These are phyloP conservation scores for Zalerion maritima DNA, from an alignment of 495 filamentous ascomycete species.

Conservation along the genomic window DNA sequence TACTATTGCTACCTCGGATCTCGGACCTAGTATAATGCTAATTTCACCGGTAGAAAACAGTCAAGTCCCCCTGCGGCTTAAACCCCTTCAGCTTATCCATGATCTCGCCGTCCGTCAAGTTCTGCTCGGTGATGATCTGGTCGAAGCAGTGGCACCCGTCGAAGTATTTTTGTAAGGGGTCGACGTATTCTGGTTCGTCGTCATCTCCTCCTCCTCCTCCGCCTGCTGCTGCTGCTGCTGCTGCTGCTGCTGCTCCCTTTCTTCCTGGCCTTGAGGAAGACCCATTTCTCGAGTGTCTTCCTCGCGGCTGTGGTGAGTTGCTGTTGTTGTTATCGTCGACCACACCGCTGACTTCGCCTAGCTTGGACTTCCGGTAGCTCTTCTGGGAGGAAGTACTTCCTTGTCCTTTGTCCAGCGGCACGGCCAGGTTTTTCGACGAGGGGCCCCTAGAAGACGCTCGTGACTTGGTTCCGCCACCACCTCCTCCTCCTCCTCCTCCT, in stretches of 20 bases:
- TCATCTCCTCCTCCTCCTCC: slow-evolving; percentile 2
- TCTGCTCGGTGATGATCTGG: slow-evolving; percentile 73
- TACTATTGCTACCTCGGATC: too few relatives aligned
- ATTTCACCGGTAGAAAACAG: slow-evolving; percentile 31
- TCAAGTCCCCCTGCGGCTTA: slow-evolving; percentile 29
- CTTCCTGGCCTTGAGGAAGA: neutral
- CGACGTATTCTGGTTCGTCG: slow-evolving; percentile 8
- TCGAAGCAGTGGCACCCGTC: slow-evolving; percentile 79
- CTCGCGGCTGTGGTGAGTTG: too few relatives aligned
- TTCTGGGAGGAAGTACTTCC: too few relatives aligned
- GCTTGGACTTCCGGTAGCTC: too few relatives aligned
- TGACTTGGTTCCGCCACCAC: too few relatives aligned
- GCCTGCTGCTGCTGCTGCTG: neutral
- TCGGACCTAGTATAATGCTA: too few relatives aligned
- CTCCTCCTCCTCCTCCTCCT: too few relatives aligned
- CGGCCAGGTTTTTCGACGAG: too few relatives aligned
- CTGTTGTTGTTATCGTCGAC: slow-evolving; percentile 1
- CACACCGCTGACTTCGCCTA: slow-evolving; percentile 3
- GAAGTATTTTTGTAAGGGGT: slow-evolving; percentile 47
- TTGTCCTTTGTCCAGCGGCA: too few relatives aligned
- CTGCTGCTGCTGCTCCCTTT: neutral
- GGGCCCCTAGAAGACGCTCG: too few relatives aligned
- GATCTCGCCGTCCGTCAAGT: slow-evolving; percentile 43
- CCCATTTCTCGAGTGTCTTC: neutral
- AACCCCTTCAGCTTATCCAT: slow-evolving; percentile 32